These are phyloP conservation scores for Naganishia onofrii DNA, from an alignment of 768 basidiomycete genomes.

Conservation along the genomic window DNA sequence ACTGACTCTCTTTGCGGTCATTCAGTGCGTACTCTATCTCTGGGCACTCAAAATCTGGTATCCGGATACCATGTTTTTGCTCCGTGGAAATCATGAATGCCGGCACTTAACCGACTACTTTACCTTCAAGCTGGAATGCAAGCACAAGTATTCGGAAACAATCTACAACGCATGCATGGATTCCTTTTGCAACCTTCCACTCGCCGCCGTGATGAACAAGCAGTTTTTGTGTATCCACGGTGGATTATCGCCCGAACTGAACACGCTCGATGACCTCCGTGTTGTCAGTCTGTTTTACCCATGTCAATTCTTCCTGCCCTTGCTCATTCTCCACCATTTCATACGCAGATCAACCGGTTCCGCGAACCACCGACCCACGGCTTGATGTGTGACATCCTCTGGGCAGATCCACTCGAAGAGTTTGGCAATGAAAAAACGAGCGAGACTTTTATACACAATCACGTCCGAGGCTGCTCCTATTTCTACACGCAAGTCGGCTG, in stretches of 20 bases:
- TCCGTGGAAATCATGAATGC: conserved; percentile 98
- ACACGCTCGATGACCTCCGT: conserved; percentile 92
- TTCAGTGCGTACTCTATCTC: conserved; percentile 90
- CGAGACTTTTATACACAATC: conserved; percentile 91
- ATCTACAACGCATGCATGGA: conserved; percentile 99
- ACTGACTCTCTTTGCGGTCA: background rate
- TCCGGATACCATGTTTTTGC: conserved; percentile 89
- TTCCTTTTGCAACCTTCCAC: conserved; percentile 88
- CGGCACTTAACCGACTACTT: conserved; percentile 98
- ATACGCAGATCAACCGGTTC: conserved; percentile 99
- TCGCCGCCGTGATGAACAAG: conserved; percentile 98
- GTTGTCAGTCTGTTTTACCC: conserved; percentile 58
- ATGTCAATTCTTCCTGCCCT: background rate
- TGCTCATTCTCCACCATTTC: background rate
- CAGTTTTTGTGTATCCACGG: conserved; percentile 99
- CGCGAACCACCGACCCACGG: conserved; percentile 96
- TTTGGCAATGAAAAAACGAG: conserved; percentile 89
- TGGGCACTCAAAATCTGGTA: conserved; percentile 99
- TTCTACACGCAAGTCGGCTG: conserved; percentile 77
- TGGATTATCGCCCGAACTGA: conserved; percentile 89
- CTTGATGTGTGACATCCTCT: conserved; percentile 96
- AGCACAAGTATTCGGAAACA: conserved; percentile 96
- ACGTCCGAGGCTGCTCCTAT: conserved; percentile 93
- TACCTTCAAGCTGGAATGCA: conserved; percentile 98
- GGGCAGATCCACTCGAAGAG: conserved; percentile 97